Evolutionary conservation across 176 grass and related monocot species (phyloP), one percentile per base, ranked within the genome.

Genomic region (Lolium perenne): DNA sequence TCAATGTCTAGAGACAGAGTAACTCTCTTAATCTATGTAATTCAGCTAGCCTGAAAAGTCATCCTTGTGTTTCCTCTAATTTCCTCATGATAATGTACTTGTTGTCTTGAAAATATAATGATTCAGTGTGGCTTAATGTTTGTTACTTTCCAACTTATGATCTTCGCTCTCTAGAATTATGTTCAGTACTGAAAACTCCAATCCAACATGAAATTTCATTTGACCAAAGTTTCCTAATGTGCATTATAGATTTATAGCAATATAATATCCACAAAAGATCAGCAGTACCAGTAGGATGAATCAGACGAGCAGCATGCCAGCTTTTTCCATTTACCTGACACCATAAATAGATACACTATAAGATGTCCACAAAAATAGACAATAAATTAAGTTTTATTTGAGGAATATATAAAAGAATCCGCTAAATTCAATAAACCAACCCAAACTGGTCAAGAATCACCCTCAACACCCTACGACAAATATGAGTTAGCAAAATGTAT

Each of bases 271-370:
- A 84, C 16, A 80, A 75, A 63, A 80, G 48, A 80, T 80, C 21
- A 56, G 41, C n/a, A 57, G 48, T 87, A 87, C 84, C 74, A 74
- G 74, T 49, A 74, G 17, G 58, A 79, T 74, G 65, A 87, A 90
- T 61, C 50, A 91, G 48, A 74, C 14, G 80, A 83, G 57, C 84
- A 79, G 56, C 58, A 67, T 80, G 8, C 80, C 84, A 74, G 17
- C 14, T 7, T 73, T 79, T 86, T 22, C 67, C 66, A 2, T 83
- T 79, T 59, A 18, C 89, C 89, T 90, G 48, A 73, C 7, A 74
- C 69, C 40, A 90, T 56, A 90, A 78, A 90, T 72, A 55, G 45
- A 74, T 21, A 83, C n/a, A 74, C 22, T 64, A 38, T 83, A 49
- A 54, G 47, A 48, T 57, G 10, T 4, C 69, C 62, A 72, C 17